Conservation (phyloP, 2,329 filamentous ascomycete species). For the Alternaria incomplexa region DNA sequence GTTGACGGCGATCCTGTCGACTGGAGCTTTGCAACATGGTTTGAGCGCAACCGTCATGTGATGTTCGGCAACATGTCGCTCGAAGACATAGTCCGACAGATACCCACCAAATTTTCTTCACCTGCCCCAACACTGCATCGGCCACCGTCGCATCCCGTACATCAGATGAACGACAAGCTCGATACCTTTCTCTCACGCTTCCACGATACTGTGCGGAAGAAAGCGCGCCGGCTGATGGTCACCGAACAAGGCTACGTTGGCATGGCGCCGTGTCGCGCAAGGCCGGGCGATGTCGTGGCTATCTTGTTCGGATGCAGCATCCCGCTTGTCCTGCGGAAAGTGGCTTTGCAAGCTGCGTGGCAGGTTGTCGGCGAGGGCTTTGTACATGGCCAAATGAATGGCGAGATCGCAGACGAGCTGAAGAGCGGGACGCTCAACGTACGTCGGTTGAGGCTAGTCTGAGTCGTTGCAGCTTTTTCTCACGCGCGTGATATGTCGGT, state of each 20-base stretch:
- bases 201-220: slow-evolving; percentile 37
- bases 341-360: slow-evolving; percentile 22
- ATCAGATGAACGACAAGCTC: slow-evolving; percentile 21
- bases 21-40: slow-evolving; percentile 38
- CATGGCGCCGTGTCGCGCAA: slow-evolving; percentile 37
- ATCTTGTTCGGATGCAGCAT: slow-evolving; percentile 47
- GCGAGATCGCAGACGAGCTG: slow-evolving; percentile 23
- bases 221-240: slow-evolving; percentile 36
- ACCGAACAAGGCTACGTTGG: slow-evolving; percentile 33
- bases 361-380: slow-evolving; percentile 39
- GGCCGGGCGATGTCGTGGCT: slow-evolving; percentile 37
- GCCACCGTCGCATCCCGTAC: slow-evolving; percentile 22
- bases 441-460: slow-evolving; percentile 20
- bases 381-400: slow-evolving; percentile 37
- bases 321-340: slow-evolving; percentile 38
- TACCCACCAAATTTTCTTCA: slow-evolving; percentile 2
- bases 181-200: slow-evolving; percentile 38
- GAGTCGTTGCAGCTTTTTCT: not conserved
- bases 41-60: slow-evolving; percentile 27
- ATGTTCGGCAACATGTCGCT: slow-evolving; percentile 23
- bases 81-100: slow-evolving; percentile 15
- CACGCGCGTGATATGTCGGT: not conserved
- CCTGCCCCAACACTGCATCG: slow-evolving; percentile 16
- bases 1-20: slow-evolving; percentile 26
- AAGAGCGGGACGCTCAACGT: slow-evolving; percentile 16